A percentile compares a stretch with the other conserved stretches of the same genome.
Conservation (phyloP, 148 eudicot species). For the Pouteria glomerata region DNA sequence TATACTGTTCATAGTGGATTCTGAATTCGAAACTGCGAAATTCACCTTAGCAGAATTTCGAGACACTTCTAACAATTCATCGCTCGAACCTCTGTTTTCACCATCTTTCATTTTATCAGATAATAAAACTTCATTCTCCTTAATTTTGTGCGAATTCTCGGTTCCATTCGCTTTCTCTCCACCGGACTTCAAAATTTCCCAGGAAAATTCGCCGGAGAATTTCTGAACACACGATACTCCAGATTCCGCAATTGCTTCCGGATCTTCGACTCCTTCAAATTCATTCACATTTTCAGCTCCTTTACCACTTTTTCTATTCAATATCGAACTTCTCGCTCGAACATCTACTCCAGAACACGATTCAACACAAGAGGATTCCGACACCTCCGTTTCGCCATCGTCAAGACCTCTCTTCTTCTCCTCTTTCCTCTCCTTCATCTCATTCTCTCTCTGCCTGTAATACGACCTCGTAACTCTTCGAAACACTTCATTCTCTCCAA, state of each 20-base stretch:
- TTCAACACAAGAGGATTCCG: constrained; percentile 77
- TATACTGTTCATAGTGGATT: constrained; percentile 33
- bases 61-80: constrained; percentile 12
- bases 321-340: constrained; percentile 28
- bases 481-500: constrained; percentile 18
- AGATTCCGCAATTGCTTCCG: constrained; percentile 12
- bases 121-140: constrained; percentile 9
- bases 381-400: constrained; percentile 26
- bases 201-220: not conserved
- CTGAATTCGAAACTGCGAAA: constrained; percentile 20
- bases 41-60: constrained; percentile 9
- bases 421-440: constrained; percentile 18
- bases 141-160: not conserved
- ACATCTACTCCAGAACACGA: constrained; percentile 43
- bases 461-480: constrained; percentile 31
- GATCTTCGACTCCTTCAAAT: constrained; percentile 15
- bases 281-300: constrained; percentile 8
- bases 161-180: not conserved
- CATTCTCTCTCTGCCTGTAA: constrained; percentile 18
- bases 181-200: not conserved
- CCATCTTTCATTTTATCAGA: not conserved
- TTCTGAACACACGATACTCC: constrained; percentile 3
- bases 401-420: constrained; percentile 6
- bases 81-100: constrained; percentile 5
- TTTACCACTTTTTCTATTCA: constrained; percentile 15